A percentile compares a stretch with the other conserved stretches of the same genome.
phyloP scores from a whole-genome alignment of 176 grass and related monocot species.

The Carex pumila region DNA sequence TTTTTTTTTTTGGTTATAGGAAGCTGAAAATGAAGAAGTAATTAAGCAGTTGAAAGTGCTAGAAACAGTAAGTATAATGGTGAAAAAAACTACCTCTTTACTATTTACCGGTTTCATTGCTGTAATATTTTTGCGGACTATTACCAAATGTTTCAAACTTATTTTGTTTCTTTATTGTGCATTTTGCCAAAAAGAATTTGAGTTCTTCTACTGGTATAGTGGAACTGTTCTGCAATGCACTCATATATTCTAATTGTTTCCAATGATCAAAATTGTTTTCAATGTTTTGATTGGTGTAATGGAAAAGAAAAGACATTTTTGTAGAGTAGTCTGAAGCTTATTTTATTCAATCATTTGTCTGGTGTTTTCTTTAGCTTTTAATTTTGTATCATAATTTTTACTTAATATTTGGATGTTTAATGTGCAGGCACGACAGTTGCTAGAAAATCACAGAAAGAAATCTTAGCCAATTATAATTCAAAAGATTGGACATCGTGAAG shows the following conservation, averaged over 20 bases:
- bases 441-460: conserved; percentile 2
- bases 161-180: neutral
- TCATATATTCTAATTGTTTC: neutral
- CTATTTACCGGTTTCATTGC: neutral
- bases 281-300: neutral
- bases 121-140: neutral
- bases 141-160: neutral
- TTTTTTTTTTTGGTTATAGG: conserved; percentile 40
- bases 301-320: neutral
- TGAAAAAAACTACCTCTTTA: neutral
- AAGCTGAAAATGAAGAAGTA: conserved; percentile 70
- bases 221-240: neutral
- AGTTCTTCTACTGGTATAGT: neutral
- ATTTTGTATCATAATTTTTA: neutral
- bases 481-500: neutral
- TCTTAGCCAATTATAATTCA: neutral
- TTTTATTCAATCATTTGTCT: neutral
- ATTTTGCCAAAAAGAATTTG: neutral
- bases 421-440: neutral
- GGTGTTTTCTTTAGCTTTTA: no score
- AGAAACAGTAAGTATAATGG: conserved; percentile 37
- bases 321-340: neutral
- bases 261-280: neutral
- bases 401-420: neutral
- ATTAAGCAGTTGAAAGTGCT: conserved; percentile 66